A percentile compares a stretch with the other conserved stretches of the same genome.
Evolutionary conservation across 2,329 filamentous ascomycete species (phyloP).

Genomic region (Pleomassaria siparia): DNA sequence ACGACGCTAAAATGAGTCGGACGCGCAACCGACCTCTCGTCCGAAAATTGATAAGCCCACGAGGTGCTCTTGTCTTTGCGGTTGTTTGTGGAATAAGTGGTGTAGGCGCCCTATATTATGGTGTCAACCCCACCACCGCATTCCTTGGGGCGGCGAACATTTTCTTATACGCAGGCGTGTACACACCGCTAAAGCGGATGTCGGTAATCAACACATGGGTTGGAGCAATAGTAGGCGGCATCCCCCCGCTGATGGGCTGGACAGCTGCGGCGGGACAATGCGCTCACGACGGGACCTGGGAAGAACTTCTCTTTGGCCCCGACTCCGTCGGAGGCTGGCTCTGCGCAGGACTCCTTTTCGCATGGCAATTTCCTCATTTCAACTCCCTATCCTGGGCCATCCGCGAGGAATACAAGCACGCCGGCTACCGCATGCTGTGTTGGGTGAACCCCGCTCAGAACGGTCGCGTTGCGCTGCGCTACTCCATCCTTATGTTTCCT

Average conservation of each 20-base stretch:
- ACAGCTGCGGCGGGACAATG: constrained; percentile 88
- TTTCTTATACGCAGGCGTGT: constrained; percentile 82
- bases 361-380: constrained; percentile 99
- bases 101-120: constrained; percentile 74
- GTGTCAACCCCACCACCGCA: constrained; percentile 91
- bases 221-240: constrained; percentile 87
- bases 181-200: constrained; percentile 89
- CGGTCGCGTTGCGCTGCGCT: constrained; percentile 81
- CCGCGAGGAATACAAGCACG: constrained; percentile 79
- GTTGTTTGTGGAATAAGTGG: constrained; percentile 70
- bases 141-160: constrained; percentile 85
- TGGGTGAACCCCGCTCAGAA: constrained; percentile 89
- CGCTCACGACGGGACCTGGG: constrained; percentile 65
- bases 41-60: constrained; percentile 71
- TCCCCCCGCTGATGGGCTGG: constrained; percentile 98
- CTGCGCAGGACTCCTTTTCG: constrained; percentile 78
- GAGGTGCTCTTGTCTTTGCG: constrained; percentile 77
- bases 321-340: constrained; percentile 81
- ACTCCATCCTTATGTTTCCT: constrained; percentile 82
- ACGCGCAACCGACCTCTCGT: constrained; percentile 90
- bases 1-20: constrained; percentile 91
- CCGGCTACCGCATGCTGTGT: constrained; percentile 70
- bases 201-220: constrained; percentile 92
- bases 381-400: constrained; percentile 91
- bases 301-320: constrained; percentile 73